phyloP scores from a whole-genome alignment of 805 yeast species.

The Candida caryicola region DNA sequence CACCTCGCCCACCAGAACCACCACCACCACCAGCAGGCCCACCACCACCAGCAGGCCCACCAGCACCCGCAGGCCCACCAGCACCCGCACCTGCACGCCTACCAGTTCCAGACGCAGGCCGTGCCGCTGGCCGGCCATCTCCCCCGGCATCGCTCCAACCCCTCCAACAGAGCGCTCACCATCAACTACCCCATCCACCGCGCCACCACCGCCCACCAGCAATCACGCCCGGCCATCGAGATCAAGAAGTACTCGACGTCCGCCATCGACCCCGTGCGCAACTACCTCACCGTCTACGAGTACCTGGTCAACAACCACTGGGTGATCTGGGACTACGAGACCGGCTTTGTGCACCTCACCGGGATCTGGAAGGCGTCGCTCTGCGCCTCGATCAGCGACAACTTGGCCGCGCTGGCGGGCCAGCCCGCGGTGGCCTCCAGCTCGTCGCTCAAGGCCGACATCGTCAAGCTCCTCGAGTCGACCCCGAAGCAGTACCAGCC shows the following conservation, averaged over 20 bases:
- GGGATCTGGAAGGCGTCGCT: slow-evolving; percentile 74
- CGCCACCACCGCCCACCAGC: neutral
- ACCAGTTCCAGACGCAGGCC: no score
- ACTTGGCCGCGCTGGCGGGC: slow-evolving; percentile 1
- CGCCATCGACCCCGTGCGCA: slow-evolving; percentile 60
- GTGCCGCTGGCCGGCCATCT: no score
- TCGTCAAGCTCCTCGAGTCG: slow-evolving; percentile 64
- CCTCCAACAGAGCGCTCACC: slow-evolving; percentile 3
- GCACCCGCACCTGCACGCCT: no score
- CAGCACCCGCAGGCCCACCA: neutral
- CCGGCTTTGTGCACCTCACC: slow-evolving; percentile 84
- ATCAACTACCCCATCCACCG: slow-evolving; percentile 12
- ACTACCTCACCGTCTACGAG: slow-evolving; percentile 68
- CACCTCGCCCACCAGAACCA: neutral
- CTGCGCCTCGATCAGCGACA: slow-evolving; percentile 10
- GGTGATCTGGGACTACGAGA: slow-evolving; percentile 81
- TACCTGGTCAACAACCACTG: slow-evolving; percentile 66
- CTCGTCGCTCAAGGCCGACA: slow-evolving; percentile 62
- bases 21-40: neutral
- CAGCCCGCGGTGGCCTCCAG: slow-evolving; percentile 4
- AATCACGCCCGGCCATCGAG: slow-evolving; percentile 10
- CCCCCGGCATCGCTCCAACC: slow-evolving; percentile 1
- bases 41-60: neutral
- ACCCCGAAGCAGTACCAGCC: slow-evolving; percentile 60
- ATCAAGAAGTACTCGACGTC: slow-evolving; percentile 64